Conservation (phyloP, 352 stramenopile genomes). For the Blastocystis sp. region DNA sequence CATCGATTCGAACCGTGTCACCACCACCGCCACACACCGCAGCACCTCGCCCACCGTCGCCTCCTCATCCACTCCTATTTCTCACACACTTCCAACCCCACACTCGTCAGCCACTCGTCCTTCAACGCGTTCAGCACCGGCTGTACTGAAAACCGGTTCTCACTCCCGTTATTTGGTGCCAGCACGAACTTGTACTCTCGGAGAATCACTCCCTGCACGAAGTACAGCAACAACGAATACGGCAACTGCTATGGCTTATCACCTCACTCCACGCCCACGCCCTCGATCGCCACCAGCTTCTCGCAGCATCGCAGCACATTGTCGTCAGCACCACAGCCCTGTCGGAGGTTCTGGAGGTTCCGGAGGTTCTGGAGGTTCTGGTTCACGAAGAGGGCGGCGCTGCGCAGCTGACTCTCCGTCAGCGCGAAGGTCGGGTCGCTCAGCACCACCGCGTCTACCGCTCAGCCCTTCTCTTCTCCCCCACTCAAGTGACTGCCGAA, state of each 20-base stretch:
- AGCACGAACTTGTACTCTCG: not conserved
- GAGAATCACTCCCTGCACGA: not conserved
- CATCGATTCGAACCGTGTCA: too few relatives aligned
- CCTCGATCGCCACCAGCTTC: not conserved
- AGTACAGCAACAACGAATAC: not conserved
- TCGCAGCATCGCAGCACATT: not conserved
- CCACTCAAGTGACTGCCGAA: not conserved
- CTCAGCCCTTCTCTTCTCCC: too few relatives aligned
- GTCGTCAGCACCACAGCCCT: not conserved
- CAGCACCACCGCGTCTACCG: not conserved
- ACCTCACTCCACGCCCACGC: not conserved
- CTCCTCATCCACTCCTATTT: not conserved
- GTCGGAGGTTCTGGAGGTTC: too few relatives aligned
- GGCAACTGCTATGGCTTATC: not conserved
- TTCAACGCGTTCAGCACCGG: not conserved
- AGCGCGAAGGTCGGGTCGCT: not conserved
- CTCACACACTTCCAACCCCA: not conserved
- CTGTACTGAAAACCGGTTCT: not conserved
- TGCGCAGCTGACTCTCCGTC: not conserved
- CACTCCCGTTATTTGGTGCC: not conserved
- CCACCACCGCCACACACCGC: too few relatives aligned
- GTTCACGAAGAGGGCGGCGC: too few relatives aligned
- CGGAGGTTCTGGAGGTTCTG: too few relatives aligned
- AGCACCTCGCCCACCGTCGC: not conserved
- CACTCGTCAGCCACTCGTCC: not conserved